Percentiles rank a stretch among this genome's conserved stretches.
Conservation (phyloP, 202 grass and related monocot species). For the Brachypodium distachyon region DNA sequence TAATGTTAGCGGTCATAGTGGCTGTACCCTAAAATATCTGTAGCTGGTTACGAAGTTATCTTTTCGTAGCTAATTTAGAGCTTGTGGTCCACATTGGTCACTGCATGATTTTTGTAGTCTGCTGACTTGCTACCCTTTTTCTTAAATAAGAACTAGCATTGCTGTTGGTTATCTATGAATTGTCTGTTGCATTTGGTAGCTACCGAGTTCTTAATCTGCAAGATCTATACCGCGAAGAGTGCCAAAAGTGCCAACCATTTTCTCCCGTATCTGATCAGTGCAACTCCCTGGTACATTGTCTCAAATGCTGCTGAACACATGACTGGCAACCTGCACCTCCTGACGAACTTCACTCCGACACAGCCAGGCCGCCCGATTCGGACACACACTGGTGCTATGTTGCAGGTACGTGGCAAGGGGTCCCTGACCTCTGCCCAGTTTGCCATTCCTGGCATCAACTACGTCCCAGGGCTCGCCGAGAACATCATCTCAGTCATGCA, state of each 20-base stretch:
- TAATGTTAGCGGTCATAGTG: background rate
- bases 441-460: background rate
- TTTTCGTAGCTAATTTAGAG: background rate
- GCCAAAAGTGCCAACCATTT: background rate
- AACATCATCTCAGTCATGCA: slow-evolving; percentile 8
- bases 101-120: background rate
- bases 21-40: background rate
- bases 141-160: background rate
- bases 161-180: background rate
- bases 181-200: background rate
- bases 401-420: slow-evolving; percentile 1
- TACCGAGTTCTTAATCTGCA: background rate
- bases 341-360: background rate
- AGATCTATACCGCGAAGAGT: background rate
- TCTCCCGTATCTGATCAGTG: background rate
- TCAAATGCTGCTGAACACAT: slow-evolving; percentile 12
- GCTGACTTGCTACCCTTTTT: background rate
- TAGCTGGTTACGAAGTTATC: background rate
- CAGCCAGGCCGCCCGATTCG: background rate
- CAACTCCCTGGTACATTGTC: background rate
- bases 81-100: background rate
- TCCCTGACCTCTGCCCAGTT: background rate
- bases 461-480: background rate
- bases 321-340: background rate
- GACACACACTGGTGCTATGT: background rate